Evolutionary conservation across 164 flowering plant species (phyloP).

Genomic region (Piper longum): DNA sequence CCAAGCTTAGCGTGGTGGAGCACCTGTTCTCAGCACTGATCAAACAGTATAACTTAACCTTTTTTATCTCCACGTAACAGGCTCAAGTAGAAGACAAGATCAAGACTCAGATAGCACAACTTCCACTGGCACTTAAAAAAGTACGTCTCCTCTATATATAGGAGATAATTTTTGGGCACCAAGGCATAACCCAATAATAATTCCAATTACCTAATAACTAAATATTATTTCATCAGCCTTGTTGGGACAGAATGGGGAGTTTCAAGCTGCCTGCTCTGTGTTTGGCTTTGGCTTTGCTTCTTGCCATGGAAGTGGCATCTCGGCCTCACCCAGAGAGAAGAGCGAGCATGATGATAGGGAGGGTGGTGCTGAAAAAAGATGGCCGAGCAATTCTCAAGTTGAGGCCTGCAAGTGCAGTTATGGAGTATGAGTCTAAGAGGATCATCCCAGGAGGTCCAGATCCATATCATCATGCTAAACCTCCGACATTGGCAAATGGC

Average conservation of each 20-base stretch:
- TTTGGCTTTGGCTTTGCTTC: conserved; percentile 1
- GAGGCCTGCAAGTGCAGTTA: neutral
- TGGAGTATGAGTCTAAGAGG: conserved; percentile 2
- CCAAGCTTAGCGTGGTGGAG: too few species aligned
- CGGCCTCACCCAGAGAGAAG: neutral
- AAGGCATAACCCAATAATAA: too few species aligned
- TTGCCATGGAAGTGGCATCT: conserved; percentile 3
- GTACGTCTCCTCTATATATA: too few species aligned
- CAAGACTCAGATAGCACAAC: too few species aligned
- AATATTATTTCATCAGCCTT: too few species aligned
- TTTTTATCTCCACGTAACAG: too few species aligned
- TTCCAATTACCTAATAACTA: too few species aligned
- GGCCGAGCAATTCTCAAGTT: neutral
- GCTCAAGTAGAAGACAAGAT: too few species aligned
- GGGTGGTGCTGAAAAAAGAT: neutral
- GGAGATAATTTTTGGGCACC: too few species aligned
- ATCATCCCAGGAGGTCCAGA: conserved; percentile 16
- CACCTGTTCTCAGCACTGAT: too few species aligned
- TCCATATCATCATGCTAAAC: conserved; percentile 10
- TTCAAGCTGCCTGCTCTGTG: neutral
- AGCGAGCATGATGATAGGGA: neutral
- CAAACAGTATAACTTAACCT: too few species aligned
- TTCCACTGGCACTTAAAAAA: too few species aligned
- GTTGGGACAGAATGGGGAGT: conserved; percentile 1
- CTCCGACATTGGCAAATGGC: neutral